Conservation (phyloP, 1,139 yeast species). For the Yamadazyma friedrichii region DNA sequence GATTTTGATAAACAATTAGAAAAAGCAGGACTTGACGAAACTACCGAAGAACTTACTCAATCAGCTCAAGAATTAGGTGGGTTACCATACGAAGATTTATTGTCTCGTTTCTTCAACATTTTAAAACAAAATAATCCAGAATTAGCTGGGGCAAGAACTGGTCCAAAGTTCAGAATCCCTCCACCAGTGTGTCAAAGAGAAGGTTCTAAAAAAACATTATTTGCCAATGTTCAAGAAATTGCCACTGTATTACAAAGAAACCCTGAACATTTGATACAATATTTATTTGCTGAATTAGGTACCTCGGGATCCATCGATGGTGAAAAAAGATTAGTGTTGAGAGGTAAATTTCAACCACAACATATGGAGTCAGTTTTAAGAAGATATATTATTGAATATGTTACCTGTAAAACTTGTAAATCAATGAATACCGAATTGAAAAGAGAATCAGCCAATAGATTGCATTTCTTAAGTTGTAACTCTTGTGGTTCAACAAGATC, state of each 20-base stretch:
- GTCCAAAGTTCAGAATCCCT: constrained; percentile 92
- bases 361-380: constrained; percentile 96
- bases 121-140: constrained; percentile 95
- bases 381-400: constrained; percentile 95
- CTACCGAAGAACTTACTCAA: constrained; percentile 18
- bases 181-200: constrained; percentile 98
- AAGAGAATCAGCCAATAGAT: constrained; percentile 94
- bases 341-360: constrained; percentile 97
- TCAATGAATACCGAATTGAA: constrained; percentile 94
- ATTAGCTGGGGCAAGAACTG: constrained; percentile 93
- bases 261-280: constrained; percentile 95
- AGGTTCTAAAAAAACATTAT: constrained; percentile 93
- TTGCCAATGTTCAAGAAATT: constrained; percentile 94
- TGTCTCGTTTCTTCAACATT: constrained; percentile 80
- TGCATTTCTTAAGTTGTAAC: constrained; percentile 96
- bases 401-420: constrained; percentile 98
- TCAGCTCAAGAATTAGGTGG: constrained; percentile 22
- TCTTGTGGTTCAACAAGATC: constrained; percentile 98
- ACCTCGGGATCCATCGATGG: constrained; percentile 99
- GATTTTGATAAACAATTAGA: constrained; percentile 90
- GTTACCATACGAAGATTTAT: constrained; percentile 72
- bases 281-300: constrained; percentile 97
- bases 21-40: constrained; percentile 79
- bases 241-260: constrained; percentile 93
- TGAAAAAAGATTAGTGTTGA: constrained; percentile 91